Conservation (phyloP, 441 rosid genomes). For the Pelargonium citronellum region DNA sequence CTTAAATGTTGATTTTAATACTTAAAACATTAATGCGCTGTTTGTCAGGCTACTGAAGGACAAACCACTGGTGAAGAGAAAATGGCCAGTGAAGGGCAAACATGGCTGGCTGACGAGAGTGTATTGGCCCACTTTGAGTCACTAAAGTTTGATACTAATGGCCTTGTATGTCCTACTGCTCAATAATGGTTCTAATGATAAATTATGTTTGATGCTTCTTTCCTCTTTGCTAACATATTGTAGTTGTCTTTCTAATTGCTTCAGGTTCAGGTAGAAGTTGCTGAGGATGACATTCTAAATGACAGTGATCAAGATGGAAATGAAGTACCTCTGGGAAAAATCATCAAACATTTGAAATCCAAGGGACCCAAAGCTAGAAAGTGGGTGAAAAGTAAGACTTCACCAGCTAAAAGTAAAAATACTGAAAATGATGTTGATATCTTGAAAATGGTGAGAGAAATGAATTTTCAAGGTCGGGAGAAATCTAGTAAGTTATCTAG, state of each 20-base stretch:
- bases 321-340: slow-evolving; percentile 78
- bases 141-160: slow-evolving; percentile 56
- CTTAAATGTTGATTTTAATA: not conserved
- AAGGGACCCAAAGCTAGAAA: slow-evolving; percentile 55
- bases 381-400: slow-evolving; percentile 46
- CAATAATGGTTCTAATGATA: not conserved
- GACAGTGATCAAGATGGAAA: slow-evolving; percentile 67
- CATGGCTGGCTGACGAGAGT: slow-evolving; percentile 83
- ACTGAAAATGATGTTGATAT: slow-evolving; percentile 75
- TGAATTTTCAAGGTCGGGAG: slow-evolving; percentile 65
- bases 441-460: slow-evolving; percentile 88
- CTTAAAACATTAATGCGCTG: not conserved
- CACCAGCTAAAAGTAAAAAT: slow-evolving; percentile 40
- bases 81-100: not conserved
- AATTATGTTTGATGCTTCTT: slow-evolving; percentile 46
- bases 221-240: slow-evolving; percentile 20
- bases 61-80: slow-evolving; percentile 4
- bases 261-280: slow-evolving; percentile 48
- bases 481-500: slow-evolving; percentile 55
- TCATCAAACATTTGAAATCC: slow-evolving; percentile 64
- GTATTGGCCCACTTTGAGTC: slow-evolving; percentile 62
- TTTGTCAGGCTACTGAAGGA: not conserved
- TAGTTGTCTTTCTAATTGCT: slow-evolving; percentile 16
- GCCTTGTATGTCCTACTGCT: slow-evolving; percentile 42
- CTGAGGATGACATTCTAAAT: slow-evolving; percentile 42